Conservation (phyloP, 2,329 filamentous ascomycete genomes). For the Penicillium digitatum region DNA sequence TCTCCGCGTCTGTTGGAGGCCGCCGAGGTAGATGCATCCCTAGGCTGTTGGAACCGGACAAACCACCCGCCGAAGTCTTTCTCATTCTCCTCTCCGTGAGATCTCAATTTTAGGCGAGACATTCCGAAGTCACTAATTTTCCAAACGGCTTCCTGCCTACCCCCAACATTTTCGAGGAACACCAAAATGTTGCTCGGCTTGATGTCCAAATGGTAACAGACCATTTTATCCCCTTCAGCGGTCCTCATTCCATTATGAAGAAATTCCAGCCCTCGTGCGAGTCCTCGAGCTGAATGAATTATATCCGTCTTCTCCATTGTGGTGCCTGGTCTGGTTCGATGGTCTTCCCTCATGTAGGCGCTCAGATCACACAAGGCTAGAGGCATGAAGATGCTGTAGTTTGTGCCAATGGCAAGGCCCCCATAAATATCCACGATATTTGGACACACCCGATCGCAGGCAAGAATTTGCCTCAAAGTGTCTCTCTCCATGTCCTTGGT, state of each 20-base stretch:
- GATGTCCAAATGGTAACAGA: neutral
- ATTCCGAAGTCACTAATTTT: neutral
- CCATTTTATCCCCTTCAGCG: neutral
- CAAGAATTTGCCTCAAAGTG: neutral
- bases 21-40: neutral
- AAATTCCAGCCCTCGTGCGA: neutral
- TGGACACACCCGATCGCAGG: neutral
- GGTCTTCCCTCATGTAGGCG: neutral
- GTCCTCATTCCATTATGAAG: neutral
- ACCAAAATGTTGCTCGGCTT: neutral
- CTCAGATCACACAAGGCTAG: neutral
- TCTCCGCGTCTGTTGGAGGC: neutral
- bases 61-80: neutral
- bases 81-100: neutral
- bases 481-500: neutral
- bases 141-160: neutral
- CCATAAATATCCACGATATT: neutral
- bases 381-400: neutral
- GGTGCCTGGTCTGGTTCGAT: neutral
- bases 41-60: neutral
- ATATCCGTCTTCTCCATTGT: neutral
- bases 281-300: neutral
- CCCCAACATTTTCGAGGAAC: neutral
- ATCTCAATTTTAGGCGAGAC: neutral
- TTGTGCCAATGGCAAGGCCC: neutral